phyloP scores from a whole-genome alignment of 75 land plant genomes.

The Pseudotsuga menziesii region DNA sequence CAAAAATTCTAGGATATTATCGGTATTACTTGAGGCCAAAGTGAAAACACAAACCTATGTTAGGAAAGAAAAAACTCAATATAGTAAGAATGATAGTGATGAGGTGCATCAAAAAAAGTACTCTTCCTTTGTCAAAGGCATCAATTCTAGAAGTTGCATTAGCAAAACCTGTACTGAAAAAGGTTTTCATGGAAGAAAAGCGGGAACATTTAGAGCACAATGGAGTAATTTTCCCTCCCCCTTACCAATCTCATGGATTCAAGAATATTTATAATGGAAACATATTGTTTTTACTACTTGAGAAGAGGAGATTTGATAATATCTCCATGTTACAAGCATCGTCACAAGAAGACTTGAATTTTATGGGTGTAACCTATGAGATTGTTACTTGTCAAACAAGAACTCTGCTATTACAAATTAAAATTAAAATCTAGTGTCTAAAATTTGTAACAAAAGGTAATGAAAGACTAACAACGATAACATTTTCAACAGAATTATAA shows the following conservation, averaged over 20 bases:
- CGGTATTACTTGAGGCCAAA: conserved; percentile 13
- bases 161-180: conserved; percentile 34
- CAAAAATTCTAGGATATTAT: conserved; percentile 35
- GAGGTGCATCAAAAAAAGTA: no score
- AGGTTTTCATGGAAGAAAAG: conserved; percentile 53
- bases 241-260: conserved; percentile 79
- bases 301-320: conserved; percentile 97
- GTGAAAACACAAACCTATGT: conserved; percentile 13
- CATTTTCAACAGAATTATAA: no score
- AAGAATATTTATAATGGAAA: conserved; percentile 83
- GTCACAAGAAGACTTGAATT: no score
- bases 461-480: no score
- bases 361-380: no score
- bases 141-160: conserved; percentile 8
- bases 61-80: no score
- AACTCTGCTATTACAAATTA: no score
- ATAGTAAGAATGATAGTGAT: no score
- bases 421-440: no score
- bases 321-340: no score
- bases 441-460: no score
- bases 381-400: no score
- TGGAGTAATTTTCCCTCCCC: conserved; percentile 93
- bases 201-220: conserved; percentile 83
- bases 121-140: conserved; percentile 11
- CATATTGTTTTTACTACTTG: conserved; percentile 78